Percentiles rank a stretch among this genome's conserved stretches.
Conservation (phyloP, 2,329 filamentous ascomycete genomes). For the Calonectria pteridis region DNA sequence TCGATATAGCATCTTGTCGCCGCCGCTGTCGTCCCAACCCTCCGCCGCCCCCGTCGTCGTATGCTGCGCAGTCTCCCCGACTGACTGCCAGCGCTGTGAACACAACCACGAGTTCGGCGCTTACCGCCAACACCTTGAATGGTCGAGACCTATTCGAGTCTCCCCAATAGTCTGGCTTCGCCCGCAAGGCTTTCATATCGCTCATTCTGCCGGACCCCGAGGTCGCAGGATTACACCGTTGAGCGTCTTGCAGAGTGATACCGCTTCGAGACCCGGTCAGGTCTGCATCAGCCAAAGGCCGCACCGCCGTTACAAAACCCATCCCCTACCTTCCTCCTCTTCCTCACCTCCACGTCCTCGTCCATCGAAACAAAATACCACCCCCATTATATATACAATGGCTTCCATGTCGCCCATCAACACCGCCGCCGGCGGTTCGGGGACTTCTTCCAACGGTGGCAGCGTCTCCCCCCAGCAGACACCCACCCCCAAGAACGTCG, state of each 20-base stretch:
- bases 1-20: constrained; percentile 21
- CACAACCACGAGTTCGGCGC: constrained; percentile 47
- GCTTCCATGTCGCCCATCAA: constrained; percentile 61
- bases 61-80: constrained; percentile 45
- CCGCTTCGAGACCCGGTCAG: constrained; percentile 42
- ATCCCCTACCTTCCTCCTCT: constrained; percentile 36
- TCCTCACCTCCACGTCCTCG: constrained; percentile 35
- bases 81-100: constrained; percentile 41
- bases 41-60: constrained; percentile 40
- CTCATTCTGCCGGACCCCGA: constrained; percentile 37
- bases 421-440: constrained; percentile 48
- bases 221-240: constrained; percentile 42
- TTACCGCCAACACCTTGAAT: constrained; percentile 50
- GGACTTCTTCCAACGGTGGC: constrained; percentile 55
- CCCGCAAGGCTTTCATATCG: constrained; percentile 32
- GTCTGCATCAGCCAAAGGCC: constrained; percentile 50
- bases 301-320: constrained; percentile 44
- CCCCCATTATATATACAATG: constrained; percentile 54
- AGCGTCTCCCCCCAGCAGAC: constrained; percentile 62
- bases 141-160: constrained; percentile 43
- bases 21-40: constrained; percentile 36
- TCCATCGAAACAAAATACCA: constrained; percentile 44
- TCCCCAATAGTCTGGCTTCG: constrained; percentile 35
- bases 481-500: constrained; percentile 76
- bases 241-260: constrained; percentile 44